These are phyloP conservation scores for Hyaloscypha variabilis DNA, from an alignment of 495 filamentous ascomycete species.

Conservation along the genomic window DNA sequence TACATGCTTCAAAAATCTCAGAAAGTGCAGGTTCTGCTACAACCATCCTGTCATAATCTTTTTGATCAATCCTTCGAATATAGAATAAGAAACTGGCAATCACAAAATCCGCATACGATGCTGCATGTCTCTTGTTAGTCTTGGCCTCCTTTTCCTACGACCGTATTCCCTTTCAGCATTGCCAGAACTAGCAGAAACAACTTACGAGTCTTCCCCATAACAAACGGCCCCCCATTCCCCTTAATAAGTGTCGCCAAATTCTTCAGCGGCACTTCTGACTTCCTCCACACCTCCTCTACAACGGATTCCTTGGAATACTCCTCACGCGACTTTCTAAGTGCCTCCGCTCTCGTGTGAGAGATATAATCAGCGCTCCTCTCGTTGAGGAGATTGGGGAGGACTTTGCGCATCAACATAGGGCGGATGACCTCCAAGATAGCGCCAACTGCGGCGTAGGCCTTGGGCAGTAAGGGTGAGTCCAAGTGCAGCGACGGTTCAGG, in stretches of 20 bases:
- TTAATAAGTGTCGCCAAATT: not conserved
- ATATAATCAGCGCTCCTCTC: conserved; percentile 2
- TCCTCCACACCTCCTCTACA: conserved; percentile 21
- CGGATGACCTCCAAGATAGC: not conserved
- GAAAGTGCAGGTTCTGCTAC: not conserved
- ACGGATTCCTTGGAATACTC: conserved; percentile 4
- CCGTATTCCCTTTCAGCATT: conserved; percentile 6
- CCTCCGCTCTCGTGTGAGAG: conserved; percentile 1
- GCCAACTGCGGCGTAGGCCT: conserved; percentile 29
- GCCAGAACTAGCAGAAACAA: not conserved
- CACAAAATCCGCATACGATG: conserved; percentile 45
- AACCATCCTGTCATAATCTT: not conserved
- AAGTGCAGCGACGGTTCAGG: conserved; percentile 54
- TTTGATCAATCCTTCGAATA: not conserved
- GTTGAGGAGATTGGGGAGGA: conserved; percentile 10
- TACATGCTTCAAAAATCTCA: not conserved
- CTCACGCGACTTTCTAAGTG: conserved; percentile 10
- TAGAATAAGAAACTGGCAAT: conserved; percentile 33
- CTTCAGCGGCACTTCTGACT: conserved; percentile 6
- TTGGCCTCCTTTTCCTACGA: no score
- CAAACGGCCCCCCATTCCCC: conserved; percentile 16
- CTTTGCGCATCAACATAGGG: conserved; percentile 10
- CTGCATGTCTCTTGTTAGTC: no score
- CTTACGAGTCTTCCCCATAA: conserved; percentile 9
- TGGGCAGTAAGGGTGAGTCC: conserved; percentile 44